Conservation (phyloP, 805 yeast genomes). For the Metschnikowia santaceciliae region DNA sequence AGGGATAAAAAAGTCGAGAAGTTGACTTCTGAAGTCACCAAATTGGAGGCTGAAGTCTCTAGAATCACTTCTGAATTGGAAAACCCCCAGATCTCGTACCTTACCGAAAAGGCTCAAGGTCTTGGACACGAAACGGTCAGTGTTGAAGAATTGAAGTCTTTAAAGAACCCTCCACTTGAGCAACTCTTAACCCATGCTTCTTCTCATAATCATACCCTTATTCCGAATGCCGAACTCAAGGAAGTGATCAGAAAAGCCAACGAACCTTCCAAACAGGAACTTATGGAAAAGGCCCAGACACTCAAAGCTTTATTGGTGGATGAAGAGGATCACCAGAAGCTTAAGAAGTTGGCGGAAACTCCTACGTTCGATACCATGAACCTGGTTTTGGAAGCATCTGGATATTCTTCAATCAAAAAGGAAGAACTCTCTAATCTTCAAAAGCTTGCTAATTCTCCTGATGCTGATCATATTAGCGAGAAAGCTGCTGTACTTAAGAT, state of each 20-base stretch:
- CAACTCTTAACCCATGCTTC: slow-evolving; percentile 7
- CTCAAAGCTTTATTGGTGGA: slow-evolving; percentile 5
- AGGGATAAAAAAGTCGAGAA: background rate
- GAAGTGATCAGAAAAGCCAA: slow-evolving; percentile 7
- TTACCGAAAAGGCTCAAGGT: slow-evolving; percentile 6
- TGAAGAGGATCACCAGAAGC: slow-evolving; percentile 1
- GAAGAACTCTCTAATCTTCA: slow-evolving; percentile 16
- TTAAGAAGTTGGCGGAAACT: slow-evolving; percentile 25
- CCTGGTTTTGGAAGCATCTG: slow-evolving; percentile 13
- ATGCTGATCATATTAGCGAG: slow-evolving; percentile 15
- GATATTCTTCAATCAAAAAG: slow-evolving; percentile 9
- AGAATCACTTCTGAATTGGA: background rate
- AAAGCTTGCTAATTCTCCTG: slow-evolving; percentile 30
- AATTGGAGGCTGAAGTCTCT: background rate
- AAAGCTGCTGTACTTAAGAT: slow-evolving; percentile 13
- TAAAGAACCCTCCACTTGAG: slow-evolving; percentile 16
- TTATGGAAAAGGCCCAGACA: slow-evolving; percentile 5
- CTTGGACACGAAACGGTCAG: slow-evolving; percentile 6
- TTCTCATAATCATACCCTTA: background rate
- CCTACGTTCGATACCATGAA: slow-evolving; percentile 24
- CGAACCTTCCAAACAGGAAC: slow-evolving; percentile 16
- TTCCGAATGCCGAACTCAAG: slow-evolving; percentile 3
- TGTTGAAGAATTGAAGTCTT: slow-evolving; percentile 3
- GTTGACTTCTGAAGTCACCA: background rate
- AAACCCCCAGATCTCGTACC: background rate